Evolutionary conservation across 768 basidiomycete genomes (phyloP), one percentile per base, ranked within the genome.

Genomic region (Lactifluus echinatus): DNA sequence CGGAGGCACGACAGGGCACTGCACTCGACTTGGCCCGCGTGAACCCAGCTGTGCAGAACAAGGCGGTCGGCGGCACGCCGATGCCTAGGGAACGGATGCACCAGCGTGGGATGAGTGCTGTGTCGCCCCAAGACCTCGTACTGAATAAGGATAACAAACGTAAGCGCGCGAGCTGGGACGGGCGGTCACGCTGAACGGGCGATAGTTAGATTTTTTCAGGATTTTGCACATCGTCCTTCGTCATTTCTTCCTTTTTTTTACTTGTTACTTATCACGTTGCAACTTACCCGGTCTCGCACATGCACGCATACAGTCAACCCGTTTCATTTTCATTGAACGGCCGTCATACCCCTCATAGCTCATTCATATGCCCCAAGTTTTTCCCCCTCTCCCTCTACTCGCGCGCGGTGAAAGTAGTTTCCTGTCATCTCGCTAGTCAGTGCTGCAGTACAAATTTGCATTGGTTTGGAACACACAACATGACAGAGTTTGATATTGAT

Each of bases 101-200:
- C 56, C 79, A 79, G 36, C 75, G 79, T 19, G 79, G 76, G 0
- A 75, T 73, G 70, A 79, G 77, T 57, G 79, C 74, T 21, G 76
- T 80, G 43, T 77, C 77, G 15, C 79, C 79, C 29, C 75, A 80
- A 57, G 79, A 81, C 59, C 65, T 81, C 50, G 67, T 79, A 52
- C 52, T 80, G 59, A 74, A 74, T 67, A 75, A 73, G 63, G 79
- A 81, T 52, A 77, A 80, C 62, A 81, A 81, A 67, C 72, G 79
- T 57, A 81, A 81, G 70, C 72, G 79, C 59, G 76, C 77, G 36
- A 81, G 80, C 60, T 81, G 79, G 79, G 79, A 81, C 59, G 80
- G 79, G 14, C 69, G 70, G 12, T 64, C 65, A 47, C 68, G 66
- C 28, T 69, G 58, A 65, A 53, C 46, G 1, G 34, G 24, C 19